Evolutionary conservation across 495 filamentous ascomycete genomes (phyloP).

Genomic region (Viridothelium virens): DNA sequence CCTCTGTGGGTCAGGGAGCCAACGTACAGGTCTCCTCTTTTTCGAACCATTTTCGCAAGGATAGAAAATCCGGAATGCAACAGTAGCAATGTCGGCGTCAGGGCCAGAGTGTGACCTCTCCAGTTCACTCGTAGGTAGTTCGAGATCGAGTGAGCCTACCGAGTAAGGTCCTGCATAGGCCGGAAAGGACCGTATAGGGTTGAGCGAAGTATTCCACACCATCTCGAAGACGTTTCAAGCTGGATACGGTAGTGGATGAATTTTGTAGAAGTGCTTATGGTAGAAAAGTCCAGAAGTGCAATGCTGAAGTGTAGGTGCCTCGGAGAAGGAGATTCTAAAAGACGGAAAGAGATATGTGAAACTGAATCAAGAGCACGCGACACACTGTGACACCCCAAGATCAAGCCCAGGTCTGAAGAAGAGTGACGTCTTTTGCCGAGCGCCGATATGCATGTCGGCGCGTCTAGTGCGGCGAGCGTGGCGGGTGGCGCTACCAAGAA

Average conservation of each 20-base stretch:
- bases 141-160: slow-evolving; percentile 67
- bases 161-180: slow-evolving; percentile 62
- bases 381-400: no score
- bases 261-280: not conserved
- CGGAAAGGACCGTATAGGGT: slow-evolving; percentile 56
- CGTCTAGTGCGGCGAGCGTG: no score
- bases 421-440: no score
- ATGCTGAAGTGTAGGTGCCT: no score
- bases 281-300: not conserved
- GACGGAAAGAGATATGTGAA: no score
- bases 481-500: no score
- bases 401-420: no score
- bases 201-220: slow-evolving; percentile 19
- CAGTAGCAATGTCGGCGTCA: slow-evolving; percentile 49
- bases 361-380: no score
- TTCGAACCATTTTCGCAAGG: slow-evolving; percentile 40
- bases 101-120: slow-evolving; percentile 45
- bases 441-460: no score
- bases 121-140: slow-evolving; percentile 58
- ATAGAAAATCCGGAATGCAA: slow-evolving; percentile 71
- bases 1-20: slow-evolving; percentile 66
- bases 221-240: not conserved
- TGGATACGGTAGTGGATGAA: not conserved
- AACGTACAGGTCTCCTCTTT: slow-evolving; percentile 44
- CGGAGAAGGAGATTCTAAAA: no score